phyloP scores from a whole-genome alignment of 2,329 filamentous ascomycete species.

The Alternaria sp. region DNA sequence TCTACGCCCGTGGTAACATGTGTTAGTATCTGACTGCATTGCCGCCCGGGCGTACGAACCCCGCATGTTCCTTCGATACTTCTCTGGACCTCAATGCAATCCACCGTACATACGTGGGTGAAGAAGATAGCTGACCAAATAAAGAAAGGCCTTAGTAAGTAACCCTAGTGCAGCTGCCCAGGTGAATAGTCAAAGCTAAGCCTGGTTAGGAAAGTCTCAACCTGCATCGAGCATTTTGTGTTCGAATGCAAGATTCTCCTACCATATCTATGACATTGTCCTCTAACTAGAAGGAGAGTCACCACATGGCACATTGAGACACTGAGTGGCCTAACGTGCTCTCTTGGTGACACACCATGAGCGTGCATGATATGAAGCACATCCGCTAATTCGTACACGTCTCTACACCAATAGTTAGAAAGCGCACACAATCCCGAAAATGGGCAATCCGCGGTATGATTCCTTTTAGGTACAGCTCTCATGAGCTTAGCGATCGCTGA shows the following conservation, averaged over 20 bases:
- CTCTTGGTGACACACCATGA: background rate
- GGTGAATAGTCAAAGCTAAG: background rate
- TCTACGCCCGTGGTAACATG: background rate
- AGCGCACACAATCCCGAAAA: background rate
- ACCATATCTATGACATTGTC: background rate
- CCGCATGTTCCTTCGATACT: background rate
- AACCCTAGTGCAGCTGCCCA: background rate
- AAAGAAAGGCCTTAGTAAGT: constrained; percentile 1
- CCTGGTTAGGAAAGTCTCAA: constrained; percentile 4
- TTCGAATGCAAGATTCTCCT: background rate
- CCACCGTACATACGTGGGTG: background rate
- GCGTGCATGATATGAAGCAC: background rate
- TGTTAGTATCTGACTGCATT: background rate
- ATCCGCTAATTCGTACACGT: background rate
- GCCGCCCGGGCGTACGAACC: background rate
- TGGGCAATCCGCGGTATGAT: background rate
- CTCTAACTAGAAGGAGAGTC: background rate
- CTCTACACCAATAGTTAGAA: background rate
- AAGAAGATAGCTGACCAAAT: background rate
- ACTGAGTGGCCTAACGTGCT: background rate
- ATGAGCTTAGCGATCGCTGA: background rate
- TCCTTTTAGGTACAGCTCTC: background rate
- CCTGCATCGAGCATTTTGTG: background rate
- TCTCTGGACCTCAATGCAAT: background rate
- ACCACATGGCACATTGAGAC: background rate